A percentile compares a stretch with the other conserved stretches of the same genome.
These are phyloP conservation scores for Perkinsus marinus DNA, from an alignment of 169 alveolate species.

Conservation along the genomic window DNA sequence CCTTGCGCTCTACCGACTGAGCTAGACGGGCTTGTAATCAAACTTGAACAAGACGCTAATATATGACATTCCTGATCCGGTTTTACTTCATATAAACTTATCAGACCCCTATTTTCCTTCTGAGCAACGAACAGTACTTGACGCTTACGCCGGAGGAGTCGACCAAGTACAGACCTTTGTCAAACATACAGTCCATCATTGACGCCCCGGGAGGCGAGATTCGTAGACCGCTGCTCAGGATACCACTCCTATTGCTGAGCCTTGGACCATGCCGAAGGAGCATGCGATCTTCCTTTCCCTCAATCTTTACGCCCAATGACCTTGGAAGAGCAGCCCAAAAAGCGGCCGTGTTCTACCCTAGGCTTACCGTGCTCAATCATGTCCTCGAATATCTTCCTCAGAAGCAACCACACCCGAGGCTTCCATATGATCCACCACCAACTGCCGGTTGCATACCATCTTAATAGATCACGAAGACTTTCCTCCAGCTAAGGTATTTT, in stretches of 20 bases:
- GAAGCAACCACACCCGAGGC: not conserved
- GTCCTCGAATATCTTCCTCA: not conserved
- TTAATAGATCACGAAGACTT: not conserved
- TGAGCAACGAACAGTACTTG: constrained; percentile 23
- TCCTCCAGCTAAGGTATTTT: not conserved
- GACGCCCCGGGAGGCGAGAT: constrained; percentile 66
- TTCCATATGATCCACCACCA: not conserved
- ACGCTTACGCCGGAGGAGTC: constrained; percentile 39
- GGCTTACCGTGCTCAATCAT: not conserved
- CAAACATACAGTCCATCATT: constrained; percentile 52
- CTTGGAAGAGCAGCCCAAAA: too few relatives aligned
- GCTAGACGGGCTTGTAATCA: constrained; percentile 80
- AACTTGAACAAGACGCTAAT: not conserved
- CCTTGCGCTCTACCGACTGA: constrained; percentile 99
- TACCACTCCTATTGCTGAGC: constrained; percentile 42
- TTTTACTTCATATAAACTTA: not conserved
- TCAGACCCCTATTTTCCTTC: not conserved
- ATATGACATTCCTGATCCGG: not conserved
- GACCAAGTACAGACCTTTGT: constrained; percentile 53
- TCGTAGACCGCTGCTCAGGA: constrained; percentile 46
- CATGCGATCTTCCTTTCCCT: constrained; percentile 10
- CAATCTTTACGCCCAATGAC: not conserved
- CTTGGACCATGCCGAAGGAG: constrained; percentile 55
- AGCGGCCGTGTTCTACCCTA: too few relatives aligned
- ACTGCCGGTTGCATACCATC: not conserved